Conservation (phyloP, 768 basidiomycete species). For the Lepiota subincarnata region DNA sequence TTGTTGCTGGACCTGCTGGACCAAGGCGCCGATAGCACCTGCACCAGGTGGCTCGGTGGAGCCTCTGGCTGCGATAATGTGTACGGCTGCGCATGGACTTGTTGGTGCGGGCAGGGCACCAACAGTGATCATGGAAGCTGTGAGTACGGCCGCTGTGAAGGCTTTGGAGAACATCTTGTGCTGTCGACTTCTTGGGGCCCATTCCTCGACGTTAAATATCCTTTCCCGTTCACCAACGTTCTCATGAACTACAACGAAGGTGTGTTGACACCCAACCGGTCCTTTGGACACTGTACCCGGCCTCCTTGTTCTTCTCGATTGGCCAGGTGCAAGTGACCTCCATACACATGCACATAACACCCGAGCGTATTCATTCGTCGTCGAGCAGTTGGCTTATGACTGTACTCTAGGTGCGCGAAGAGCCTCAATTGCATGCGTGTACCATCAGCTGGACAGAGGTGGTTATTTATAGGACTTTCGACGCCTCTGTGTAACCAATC, state of each 20-base stretch:
- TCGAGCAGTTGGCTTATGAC: too few species aligned
- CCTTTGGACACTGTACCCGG: background rate
- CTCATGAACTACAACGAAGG: background rate
- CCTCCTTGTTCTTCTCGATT: background rate
- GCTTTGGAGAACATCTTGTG: conserved; percentile 11
- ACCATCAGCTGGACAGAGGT: conserved; percentile 1
- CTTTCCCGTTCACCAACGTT: background rate
- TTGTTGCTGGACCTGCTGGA: conserved; percentile 20
- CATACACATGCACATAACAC: conserved; percentile 1
- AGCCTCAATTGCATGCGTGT: conserved; percentile 1
- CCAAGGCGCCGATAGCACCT: conserved; percentile 23
- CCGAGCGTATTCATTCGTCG: conserved; percentile 1
- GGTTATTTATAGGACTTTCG: background rate
- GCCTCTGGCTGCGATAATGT: conserved; percentile 25
- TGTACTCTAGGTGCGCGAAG: background rate
- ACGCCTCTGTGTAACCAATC: background rate
- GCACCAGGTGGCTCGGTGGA: conserved; percentile 24
- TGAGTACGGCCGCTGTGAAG: conserved; percentile 3
- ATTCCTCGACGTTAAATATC: background rate
- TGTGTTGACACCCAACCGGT: background rate
- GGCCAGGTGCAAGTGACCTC: conserved; percentile 2
- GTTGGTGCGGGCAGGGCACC: conserved; percentile 19
- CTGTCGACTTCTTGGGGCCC: background rate
- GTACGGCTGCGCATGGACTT: conserved; percentile 23
- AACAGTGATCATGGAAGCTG: conserved; percentile 2